A percentile compares a stretch with the other conserved stretches of the same genome.
These are phyloP conservation scores for Quercus wislizeni DNA, from an alignment of 306 rosid species.

Conservation along the genomic window DNA sequence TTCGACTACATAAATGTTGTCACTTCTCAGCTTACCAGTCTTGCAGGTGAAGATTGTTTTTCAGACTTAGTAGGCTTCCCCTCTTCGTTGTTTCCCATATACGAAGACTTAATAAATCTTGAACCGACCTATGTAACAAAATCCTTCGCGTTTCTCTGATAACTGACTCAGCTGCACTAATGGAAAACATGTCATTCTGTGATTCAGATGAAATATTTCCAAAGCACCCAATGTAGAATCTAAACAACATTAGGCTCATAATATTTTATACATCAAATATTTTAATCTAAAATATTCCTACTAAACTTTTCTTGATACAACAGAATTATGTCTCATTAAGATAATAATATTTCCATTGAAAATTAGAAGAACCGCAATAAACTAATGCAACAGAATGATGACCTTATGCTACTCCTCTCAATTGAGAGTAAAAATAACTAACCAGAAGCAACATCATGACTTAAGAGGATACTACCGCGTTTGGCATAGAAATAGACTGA, in stretches of 20 bases:
- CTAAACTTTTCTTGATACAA: neutral
- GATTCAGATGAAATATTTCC: slow-evolving; percentile 1
- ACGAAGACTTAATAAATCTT: slow-evolving; percentile 16
- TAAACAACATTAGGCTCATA: neutral
- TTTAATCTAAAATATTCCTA: neutral
- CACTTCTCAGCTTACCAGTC: slow-evolving; percentile 50
- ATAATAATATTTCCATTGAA: neutral
- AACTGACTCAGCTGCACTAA: slow-evolving; percentile 25
- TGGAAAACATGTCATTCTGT: slow-evolving; percentile 9
- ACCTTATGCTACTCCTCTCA: neutral
- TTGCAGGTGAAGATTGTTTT: slow-evolving; percentile 62
- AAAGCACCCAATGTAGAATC: neutral
- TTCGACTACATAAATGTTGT: neutral
- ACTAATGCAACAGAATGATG: neutral
- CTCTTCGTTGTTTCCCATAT: slow-evolving; percentile 82
- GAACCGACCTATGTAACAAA: neutral
- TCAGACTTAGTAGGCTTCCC: slow-evolving; percentile 58
- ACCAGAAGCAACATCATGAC: neutral
- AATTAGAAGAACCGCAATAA: neutral
- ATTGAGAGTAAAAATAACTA: neutral
- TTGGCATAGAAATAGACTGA: neutral
- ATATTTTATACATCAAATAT: neutral
- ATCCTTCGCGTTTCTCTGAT: slow-evolving; percentile 15
- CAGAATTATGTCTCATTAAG: neutral
- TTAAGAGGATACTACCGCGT: neutral